phyloP scores from a whole-genome alignment of 768 basidiomycete genomes.

The Xerocomus spinulosus region DNA sequence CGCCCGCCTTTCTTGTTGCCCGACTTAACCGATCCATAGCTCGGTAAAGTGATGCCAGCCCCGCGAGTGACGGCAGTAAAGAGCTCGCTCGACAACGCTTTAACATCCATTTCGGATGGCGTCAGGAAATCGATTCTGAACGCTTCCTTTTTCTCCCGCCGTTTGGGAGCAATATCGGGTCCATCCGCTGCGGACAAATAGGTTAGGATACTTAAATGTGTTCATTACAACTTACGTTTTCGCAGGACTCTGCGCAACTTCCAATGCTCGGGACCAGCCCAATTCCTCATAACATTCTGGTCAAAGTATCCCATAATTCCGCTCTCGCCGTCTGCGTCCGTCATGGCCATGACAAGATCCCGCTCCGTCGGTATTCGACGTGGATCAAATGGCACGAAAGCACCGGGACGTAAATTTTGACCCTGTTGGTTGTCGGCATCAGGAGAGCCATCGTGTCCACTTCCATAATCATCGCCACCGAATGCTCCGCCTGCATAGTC shows the following conservation, averaged over 20 bases:
- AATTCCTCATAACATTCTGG: conserved; percentile 80
- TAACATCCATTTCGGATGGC: conserved; percentile 54
- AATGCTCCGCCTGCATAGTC: conserved; percentile 39
- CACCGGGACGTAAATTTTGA: conserved; percentile 39
- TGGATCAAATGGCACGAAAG: conserved; percentile 81
- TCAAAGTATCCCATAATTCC: conserved; percentile 87
- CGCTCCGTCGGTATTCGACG: conserved; percentile 68
- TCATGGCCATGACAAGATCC: conserved; percentile 85
- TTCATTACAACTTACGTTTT: conserved; percentile 49
- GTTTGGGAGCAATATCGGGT: conserved; percentile 47
- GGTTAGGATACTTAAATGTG: neutral
- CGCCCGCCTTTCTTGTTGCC: conserved; percentile 34
- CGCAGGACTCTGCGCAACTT: conserved; percentile 81
- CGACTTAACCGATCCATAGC: conserved; percentile 35
- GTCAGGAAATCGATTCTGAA: conserved; percentile 78
- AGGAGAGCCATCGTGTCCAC: conserved; percentile 40
- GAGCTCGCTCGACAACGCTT: conserved; percentile 61
- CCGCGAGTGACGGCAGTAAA: conserved; percentile 77
- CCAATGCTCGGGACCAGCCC: conserved; percentile 99
- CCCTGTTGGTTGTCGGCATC: conserved; percentile 39
- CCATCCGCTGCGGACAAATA: conserved; percentile 38
- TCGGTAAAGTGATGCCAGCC: conserved; percentile 62
- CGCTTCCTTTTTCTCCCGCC: conserved; percentile 72
- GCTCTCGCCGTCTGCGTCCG: conserved; percentile 53
- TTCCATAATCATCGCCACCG: conserved; percentile 41